Conservation (phyloP, 345 rosid genomes). For the Eucalyptus melliodora region DNA sequence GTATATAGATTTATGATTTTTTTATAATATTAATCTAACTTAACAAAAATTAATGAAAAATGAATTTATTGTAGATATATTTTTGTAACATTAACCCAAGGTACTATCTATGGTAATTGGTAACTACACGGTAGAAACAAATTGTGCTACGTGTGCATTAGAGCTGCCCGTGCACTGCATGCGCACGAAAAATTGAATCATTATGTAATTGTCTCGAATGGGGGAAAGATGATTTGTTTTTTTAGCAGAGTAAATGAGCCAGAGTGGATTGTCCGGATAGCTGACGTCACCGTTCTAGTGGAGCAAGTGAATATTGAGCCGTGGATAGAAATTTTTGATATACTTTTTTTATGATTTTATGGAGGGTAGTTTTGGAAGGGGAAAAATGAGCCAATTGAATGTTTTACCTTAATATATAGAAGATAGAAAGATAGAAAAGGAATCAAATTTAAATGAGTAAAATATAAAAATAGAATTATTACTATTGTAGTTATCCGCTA, state of each 20-base stretch:
- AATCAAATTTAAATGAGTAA: background rate
- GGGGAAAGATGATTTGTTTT: background rate
- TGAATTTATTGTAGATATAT: accelerated
- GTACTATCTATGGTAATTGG: background rate
- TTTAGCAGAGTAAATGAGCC: background rate
- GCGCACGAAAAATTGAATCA: background rate
- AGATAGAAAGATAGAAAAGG: background rate
- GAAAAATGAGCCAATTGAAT: background rate
- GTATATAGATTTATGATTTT: too few relatives aligned
- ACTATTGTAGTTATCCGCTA: background rate
- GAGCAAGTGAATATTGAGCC: background rate
- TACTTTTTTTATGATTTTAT: background rate
- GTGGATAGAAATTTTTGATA: background rate
- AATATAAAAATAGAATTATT: background rate
- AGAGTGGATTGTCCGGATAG: background rate
- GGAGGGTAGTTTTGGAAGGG: background rate
- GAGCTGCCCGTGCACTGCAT: background rate
- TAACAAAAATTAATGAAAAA: accelerated
- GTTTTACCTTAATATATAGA: background rate
- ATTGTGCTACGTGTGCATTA: background rate
- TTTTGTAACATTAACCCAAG: too few relatives aligned
- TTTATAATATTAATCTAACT: too few relatives aligned
- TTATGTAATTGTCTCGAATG: background rate
- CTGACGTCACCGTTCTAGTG: background rate
- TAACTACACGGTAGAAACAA: background rate